Conservation (phyloP, 768 basidiomycete genomes). For the Mycena vulgaris region DNA sequence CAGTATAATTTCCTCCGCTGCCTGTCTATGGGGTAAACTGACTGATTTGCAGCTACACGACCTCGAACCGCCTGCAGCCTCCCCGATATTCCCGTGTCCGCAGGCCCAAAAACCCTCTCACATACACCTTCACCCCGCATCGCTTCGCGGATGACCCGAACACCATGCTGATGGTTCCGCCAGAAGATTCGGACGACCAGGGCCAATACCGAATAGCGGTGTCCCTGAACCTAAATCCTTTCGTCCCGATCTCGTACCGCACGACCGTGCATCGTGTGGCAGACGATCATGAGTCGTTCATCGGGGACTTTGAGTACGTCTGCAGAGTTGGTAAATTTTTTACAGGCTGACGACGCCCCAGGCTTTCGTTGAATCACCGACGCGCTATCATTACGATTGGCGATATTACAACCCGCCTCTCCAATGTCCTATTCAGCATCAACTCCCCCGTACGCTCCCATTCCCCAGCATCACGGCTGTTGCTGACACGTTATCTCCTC, state of each 20-base stretch:
- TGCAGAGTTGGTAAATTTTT: too few relatives aligned
- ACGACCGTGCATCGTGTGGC: constrained; percentile 54
- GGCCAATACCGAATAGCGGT: constrained; percentile 57
- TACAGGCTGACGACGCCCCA: constrained; percentile 29
- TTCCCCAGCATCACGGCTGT: not conserved
- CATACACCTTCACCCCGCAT: constrained; percentile 29
- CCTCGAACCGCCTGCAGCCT: constrained; percentile 32
- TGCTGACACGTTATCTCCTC: not conserved
- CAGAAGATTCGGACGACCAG: constrained; percentile 34
- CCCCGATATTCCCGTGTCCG: constrained; percentile 37
- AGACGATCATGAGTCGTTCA: constrained; percentile 44
- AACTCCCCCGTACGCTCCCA: constrained; percentile 46
- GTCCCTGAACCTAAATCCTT: constrained; percentile 61
- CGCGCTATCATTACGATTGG: constrained; percentile 60
- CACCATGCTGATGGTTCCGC: constrained; percentile 35
- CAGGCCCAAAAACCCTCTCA: constrained; percentile 29
- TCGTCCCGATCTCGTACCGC: constrained; percentile 60
- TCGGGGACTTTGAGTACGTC: constrained; percentile 57
- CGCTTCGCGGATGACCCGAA: constrained; percentile 20
- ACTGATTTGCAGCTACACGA: constrained; percentile 26
- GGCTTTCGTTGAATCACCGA: constrained; percentile 58
- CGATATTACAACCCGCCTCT: constrained; percentile 55
- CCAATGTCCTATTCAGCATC: constrained; percentile 54
- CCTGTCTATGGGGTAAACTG: not conserved
- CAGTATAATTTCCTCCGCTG: constrained; percentile 32